Base-by-base conservation (phyloP, 2,329 filamentous ascomycete species). In the Cytospora mali region DNA sequence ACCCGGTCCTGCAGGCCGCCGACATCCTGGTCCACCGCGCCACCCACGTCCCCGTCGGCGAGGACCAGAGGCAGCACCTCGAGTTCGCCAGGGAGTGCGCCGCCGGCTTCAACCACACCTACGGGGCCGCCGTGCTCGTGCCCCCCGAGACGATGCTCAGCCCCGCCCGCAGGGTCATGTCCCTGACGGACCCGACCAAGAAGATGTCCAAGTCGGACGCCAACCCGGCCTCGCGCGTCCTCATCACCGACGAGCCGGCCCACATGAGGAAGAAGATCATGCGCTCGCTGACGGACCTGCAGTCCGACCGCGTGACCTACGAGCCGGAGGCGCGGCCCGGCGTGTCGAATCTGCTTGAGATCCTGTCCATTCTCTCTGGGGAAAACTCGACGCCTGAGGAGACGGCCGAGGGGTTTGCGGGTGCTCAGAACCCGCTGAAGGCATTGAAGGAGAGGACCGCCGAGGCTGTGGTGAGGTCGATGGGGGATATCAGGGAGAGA, bases 151-250 rank as follows among this genome's bases (percentile, higher is more conserved):
- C 90, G 1, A 78, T 96, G 49, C 84, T 92, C 18, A 92, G 89
- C 89, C 88, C 91, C 5, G 86, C 90, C 2, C 91, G 90, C 70
- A 87, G 94, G 65, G 84, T 99, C 66, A 98, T 97, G 93, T 96
- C 93, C 21, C 84, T 99, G 25, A 87, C 85, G 57, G 80, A 91
- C 13, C 94, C 95, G 0, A 77, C 75, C 0, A 81, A 85, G 58
- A 99, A 99, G 74, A 99, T 99, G 95, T 97, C 93, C 61, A 99
- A 99, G 76, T 97, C 93, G 0, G 84, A 92, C 69, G 72, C 81
- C 0, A 85, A 90, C 68, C 81, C 84, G 3, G 84, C 84, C 55
- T 96, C 92, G 9, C 85, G 92, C 21, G 96, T 99, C 68, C 78
- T 95, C 14, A 86, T 99, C 64, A 96, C 89, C 2, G 91, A 97